Evolutionary conservation across 2,329 filamentous ascomycete genomes (phyloP), one percentile per base, ranked within the genome.

Genomic region (Cladophialophora chaetospira): DNA sequence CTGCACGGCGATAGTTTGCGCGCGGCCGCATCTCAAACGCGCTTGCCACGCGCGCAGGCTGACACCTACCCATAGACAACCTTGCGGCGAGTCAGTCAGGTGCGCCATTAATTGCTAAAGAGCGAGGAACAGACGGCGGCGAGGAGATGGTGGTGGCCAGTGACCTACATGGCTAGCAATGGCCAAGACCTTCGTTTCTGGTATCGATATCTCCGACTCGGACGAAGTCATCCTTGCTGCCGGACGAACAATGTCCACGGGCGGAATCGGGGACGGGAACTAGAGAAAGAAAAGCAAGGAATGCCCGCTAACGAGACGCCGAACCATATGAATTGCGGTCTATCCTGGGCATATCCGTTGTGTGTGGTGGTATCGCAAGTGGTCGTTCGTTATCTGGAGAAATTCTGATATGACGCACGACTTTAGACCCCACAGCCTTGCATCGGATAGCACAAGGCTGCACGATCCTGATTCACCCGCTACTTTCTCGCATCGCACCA

Each of bases 81-180:
- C 36, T 50, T 13, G 26, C 3, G 25, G 43, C 11, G 15, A 29
- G 19, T 15, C 31, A 40, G 11, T 44, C 40, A 44, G 40, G 21
- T 19, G 11, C 2, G 23, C 15, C 2, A 17, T n/a, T n/a, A n/a
- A n/a, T n/a, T n/a, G n/a, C n/a, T n/a, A 55, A 45, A 26, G 10
- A 23, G 23, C 23, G 42, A 28, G n/a, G 36, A 19, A 35, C 2
- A 15, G 55, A 52, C 47, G 61, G n/a, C n/a, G n/a, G n/a, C n/a
- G n/a, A n/a, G n/a, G n/a, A n/a, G n/a, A n/a, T n/a, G n/a, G n/a
- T n/a, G n/a, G n/a, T n/a, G n/a, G n/a, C n/a, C n/a, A 55, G 55
- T 58, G 61, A 75, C 87, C 75, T 88, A 97, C 92, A 92, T 97
- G 92, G 75, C 92, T 97, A 71, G 92, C 91, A 67, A 97, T 84